These are phyloP conservation scores for Trypanosomatidae sp. DNA, from an alignment of 208 protist species.

Conservation along the genomic window DNA sequence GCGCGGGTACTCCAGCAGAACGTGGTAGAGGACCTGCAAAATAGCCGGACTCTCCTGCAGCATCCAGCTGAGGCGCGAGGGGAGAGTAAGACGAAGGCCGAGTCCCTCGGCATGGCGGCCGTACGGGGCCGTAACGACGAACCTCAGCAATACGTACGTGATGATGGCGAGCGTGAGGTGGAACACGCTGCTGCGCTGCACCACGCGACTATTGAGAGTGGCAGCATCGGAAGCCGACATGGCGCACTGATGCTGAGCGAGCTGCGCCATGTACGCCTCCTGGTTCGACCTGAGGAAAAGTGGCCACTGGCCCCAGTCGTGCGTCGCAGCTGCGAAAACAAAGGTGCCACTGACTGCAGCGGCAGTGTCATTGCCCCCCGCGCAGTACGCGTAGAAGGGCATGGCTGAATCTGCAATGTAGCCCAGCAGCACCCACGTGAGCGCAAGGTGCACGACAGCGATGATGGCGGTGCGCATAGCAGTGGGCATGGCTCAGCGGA, in stretches of 20 bases:
- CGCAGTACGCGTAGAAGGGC: slow-evolving; percentile 29
- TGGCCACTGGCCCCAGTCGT: slow-evolving; percentile 5
- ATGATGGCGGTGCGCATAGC: background rate
- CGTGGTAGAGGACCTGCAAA: slow-evolving; percentile 59
- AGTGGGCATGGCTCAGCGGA: background rate
- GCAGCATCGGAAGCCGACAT: slow-evolving; percentile 11
- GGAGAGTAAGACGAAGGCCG: slow-evolving; percentile 22
- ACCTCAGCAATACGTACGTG: slow-evolving; percentile 30
- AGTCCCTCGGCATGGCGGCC: slow-evolving; percentile 30
- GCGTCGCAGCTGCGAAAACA: background rate
- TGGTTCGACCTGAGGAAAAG: slow-evolving; percentile 4
- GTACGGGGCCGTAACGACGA: slow-evolving; percentile 38
- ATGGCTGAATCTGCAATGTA: slow-evolving; percentile 22
- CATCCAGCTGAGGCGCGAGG: slow-evolving; percentile 52
- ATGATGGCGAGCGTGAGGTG: slow-evolving; percentile 35
- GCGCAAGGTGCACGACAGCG: slow-evolving; percentile 15
- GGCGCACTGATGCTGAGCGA: slow-evolving; percentile 1
- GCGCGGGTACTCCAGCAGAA: slow-evolving; percentile 53
- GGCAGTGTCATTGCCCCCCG: background rate
- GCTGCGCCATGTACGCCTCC: background rate
- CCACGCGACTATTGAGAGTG: slow-evolving; percentile 15
- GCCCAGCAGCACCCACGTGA: slow-evolving; percentile 16
- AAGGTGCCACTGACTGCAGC: background rate
- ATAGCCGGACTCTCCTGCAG: slow-evolving; percentile 79
- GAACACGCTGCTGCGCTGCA: slow-evolving; percentile 19